These are phyloP conservation scores for Daldinia decipiens DNA, from an alignment of 495 filamentous ascomycete genomes.

Conservation along the genomic window DNA sequence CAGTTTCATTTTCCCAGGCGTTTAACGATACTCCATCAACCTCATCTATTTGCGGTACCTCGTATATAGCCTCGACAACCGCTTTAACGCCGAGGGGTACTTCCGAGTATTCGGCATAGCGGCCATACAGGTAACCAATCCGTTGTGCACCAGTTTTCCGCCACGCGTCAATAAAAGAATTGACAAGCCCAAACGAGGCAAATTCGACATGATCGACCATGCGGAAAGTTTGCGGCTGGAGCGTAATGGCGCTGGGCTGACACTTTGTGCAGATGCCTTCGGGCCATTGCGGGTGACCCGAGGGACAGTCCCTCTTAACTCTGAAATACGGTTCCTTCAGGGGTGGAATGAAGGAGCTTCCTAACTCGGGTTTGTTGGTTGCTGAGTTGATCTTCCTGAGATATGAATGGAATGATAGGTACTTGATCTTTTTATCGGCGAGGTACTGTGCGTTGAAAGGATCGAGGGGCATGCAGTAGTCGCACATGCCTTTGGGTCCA, in stretches of 20 bases:
- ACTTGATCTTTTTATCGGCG: conserved; percentile 96
- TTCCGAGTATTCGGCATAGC: conserved; percentile 89
- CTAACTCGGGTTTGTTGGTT: conserved; percentile 93
- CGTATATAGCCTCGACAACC: conserved; percentile 97
- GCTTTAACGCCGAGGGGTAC: conserved; percentile 96
- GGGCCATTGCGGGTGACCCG: conserved; percentile 91
- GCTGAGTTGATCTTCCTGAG: conserved; percentile 93
- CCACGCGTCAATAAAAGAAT: conserved; percentile 92
- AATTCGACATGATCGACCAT: conserved; percentile 99
- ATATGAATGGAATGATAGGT: conserved; percentile 94
- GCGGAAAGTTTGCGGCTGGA: conserved; percentile 93
- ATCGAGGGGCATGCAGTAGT: conserved; percentile 98
- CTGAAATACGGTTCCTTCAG: conserved; percentile 94
- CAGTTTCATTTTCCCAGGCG: conserved; percentile 87
- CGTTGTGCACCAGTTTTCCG: conserved; percentile 80
- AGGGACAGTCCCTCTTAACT: conserved; percentile 87
- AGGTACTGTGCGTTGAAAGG: conserved; percentile 90
- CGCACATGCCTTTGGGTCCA: conserved; percentile 97
- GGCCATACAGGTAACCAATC: conserved; percentile 90
- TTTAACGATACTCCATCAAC: conserved; percentile 89
- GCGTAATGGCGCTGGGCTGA: conserved; percentile 94
- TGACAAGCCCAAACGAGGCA: conserved; percentile 79
- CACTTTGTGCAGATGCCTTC: conserved; percentile 99
- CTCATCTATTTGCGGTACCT: conserved; percentile 91
- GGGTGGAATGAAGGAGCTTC: conserved; percentile 93